Percentiles rank a stretch among this genome's conserved stretches.
These are phyloP conservation scores for Rhizopogon vinicolor DNA, from an alignment of 768 basidiomycete species.

Conservation along the genomic window DNA sequence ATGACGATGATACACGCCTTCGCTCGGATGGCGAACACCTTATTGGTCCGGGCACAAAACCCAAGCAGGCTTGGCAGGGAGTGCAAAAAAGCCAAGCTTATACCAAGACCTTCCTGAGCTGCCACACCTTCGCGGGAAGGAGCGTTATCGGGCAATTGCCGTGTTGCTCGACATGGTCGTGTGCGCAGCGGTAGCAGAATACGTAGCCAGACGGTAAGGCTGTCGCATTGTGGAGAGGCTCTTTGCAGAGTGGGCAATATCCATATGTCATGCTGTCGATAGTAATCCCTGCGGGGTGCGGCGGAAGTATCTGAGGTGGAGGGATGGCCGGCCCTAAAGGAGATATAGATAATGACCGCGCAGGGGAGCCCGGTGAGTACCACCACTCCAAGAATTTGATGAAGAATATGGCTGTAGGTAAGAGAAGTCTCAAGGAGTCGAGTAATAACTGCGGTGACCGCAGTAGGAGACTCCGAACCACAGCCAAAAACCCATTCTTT, in stretches of 20 bases:
- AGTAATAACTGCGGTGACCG: conserved; percentile 60
- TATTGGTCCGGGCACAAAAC: conserved; percentile 74
- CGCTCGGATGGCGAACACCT: conserved; percentile 68
- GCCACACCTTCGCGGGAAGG: conserved; percentile 68
- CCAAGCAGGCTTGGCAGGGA: conserved; percentile 9
- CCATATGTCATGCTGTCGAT: conserved; percentile 68
- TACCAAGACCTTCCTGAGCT: conserved; percentile 82
- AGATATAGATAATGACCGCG: conserved; percentile 61
- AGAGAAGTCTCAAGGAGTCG: conserved; percentile 72
- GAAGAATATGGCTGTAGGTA: conserved; percentile 90
- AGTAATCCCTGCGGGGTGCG: conserved; percentile 68
- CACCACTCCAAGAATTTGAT: conserved; percentile 99
- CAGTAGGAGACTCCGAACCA: conserved; percentile 42
- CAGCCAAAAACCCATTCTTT: conserved; percentile 34
- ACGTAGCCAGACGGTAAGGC: conserved; percentile 91
- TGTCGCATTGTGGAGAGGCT: conserved; percentile 77
- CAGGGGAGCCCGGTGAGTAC: conserved; percentile 92
- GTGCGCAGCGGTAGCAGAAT: conserved; percentile 90
- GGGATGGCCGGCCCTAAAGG: conserved; percentile 65
- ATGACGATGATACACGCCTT: conserved; percentile 54
- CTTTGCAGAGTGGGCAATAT: conserved; percentile 78
- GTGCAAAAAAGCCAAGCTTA: conserved; percentile 30
- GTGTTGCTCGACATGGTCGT: conserved; percentile 73
- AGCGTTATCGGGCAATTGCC: conserved; percentile 87
- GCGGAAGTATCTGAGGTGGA: conserved; percentile 70